A percentile compares a stretch with the other conserved stretches of the same genome.
Evolutionary conservation across 805 yeast species (phyloP).

Genomic region (Yamadazyma philogaea): DNA sequence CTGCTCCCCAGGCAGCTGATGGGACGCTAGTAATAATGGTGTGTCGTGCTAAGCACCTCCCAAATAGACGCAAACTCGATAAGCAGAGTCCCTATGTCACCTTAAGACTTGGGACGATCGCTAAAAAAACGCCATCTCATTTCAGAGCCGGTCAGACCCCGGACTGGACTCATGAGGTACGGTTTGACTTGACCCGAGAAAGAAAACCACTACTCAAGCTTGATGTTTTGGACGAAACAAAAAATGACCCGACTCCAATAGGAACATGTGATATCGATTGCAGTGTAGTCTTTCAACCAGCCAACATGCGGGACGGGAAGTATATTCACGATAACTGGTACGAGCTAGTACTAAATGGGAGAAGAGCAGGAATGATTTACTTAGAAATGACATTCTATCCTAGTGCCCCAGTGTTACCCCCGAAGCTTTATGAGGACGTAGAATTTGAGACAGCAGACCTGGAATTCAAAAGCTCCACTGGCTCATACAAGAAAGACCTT

Average conservation of each 20-base stretch:
- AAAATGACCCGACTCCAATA: slow-evolving; percentile 80
- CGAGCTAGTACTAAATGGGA: slow-evolving; percentile 59
- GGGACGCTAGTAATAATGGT: slow-evolving; percentile 71
- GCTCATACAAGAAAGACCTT: slow-evolving; percentile 4
- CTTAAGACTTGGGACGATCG: slow-evolving; percentile 74
- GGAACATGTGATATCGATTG: slow-evolving; percentile 81
- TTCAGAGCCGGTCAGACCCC: slow-evolving; percentile 95
- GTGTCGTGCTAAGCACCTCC: slow-evolving; percentile 78
- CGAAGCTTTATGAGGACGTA: slow-evolving; percentile 23
- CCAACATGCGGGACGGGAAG: slow-evolving; percentile 48
- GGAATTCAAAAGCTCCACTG: neutral
- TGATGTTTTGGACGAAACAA: slow-evolving; percentile 80
- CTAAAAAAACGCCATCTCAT: slow-evolving; percentile 73
- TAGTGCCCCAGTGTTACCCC: slow-evolving; percentile 41
- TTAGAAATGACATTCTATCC: slow-evolving; percentile 93
- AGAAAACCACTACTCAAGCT: slow-evolving; percentile 62
- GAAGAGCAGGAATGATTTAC: slow-evolving; percentile 84
- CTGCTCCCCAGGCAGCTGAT: slow-evolving; percentile 36
- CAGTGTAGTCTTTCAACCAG: slow-evolving; percentile 58
- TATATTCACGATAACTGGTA: slow-evolving; percentile 90
- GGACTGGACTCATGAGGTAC: slow-evolving; percentile 73
- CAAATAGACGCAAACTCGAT: slow-evolving; percentile 81
- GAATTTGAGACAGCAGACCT: slow-evolving; percentile 6
- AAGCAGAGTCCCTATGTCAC: slow-evolving; percentile 93
- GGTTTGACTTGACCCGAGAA: slow-evolving; percentile 64